Evolutionary conservation across 768 basidiomycete species (phyloP).

Genomic region (Kwoniella newhampshirensis): DNA sequence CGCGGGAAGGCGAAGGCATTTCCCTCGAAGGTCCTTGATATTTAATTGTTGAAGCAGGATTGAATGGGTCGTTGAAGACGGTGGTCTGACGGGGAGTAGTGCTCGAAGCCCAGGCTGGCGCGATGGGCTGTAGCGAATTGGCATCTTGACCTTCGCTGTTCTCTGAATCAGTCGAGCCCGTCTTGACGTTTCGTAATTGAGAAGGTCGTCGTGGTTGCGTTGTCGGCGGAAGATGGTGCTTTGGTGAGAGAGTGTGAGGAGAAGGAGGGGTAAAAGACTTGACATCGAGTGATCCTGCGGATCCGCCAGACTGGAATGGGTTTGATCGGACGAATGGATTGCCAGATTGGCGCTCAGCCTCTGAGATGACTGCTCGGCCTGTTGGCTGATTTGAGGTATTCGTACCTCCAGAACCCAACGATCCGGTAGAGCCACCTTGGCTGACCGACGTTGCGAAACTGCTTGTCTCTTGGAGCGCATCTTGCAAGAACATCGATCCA

Average conservation of each 20-base stretch:
- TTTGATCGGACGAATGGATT: constrained; percentile 28
- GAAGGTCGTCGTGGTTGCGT: constrained; percentile 51
- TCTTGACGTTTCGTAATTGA: constrained; percentile 50
- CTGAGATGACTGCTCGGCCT: constrained; percentile 24
- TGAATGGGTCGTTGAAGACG: constrained; percentile 51
- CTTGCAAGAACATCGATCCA: constrained; percentile 29
- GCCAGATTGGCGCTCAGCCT: constrained; percentile 25
- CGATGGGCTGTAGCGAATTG: constrained; percentile 24
- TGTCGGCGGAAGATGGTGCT: constrained; percentile 24
- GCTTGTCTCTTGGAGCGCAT: constrained; percentile 27
- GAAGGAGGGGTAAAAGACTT: constrained; percentile 39
- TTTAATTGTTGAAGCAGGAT: constrained; percentile 1
- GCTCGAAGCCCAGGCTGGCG: constrained; percentile 30
- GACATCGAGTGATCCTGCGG: constrained; percentile 25
- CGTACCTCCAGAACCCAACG: constrained; percentile 20
- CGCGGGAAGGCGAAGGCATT: too few relatives aligned
- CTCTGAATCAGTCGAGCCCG: constrained; percentile 38
- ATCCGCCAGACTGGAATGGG: constrained; percentile 22
- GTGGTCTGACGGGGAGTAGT: constrained; percentile 19
- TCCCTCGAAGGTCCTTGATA: background rate
- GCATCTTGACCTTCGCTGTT: constrained; percentile 9
- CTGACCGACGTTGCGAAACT: constrained; percentile 29
- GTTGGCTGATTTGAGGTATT: background rate
- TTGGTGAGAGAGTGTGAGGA: constrained; percentile 34
- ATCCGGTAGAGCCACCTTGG: constrained; percentile 23